These are phyloP conservation scores for Saksenaea oblongispora DNA, from an alignment of 371 early-diverging fungal species.

Conservation along the genomic window DNA sequence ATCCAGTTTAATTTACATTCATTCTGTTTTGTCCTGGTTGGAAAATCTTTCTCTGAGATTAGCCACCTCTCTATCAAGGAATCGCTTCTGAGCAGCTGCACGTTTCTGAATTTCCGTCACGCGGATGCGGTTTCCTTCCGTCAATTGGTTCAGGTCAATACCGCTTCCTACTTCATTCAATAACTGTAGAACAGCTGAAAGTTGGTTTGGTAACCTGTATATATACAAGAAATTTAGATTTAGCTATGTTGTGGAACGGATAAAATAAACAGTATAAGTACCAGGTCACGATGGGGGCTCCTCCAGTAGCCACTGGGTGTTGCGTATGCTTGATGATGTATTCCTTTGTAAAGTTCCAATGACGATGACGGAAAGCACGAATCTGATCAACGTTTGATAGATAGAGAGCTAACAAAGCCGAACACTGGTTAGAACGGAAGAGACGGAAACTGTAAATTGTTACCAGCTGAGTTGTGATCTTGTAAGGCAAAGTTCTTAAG, in stretches of 20 bases:
- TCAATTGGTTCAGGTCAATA: conserved; percentile 44
- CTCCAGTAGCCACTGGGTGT: conserved; percentile 75
- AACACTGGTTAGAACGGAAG: background rate
- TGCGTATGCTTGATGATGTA: conserved; percentile 79
- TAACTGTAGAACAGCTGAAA: conserved; percentile 60
- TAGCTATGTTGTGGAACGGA: background rate
- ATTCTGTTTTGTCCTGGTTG: conserved; percentile 5
- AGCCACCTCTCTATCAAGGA: conserved; percentile 65
- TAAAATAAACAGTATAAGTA: conserved; percentile 10
- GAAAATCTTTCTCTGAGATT: conserved; percentile 42
- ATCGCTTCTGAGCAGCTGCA: conserved; percentile 61
- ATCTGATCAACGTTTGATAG: conserved; percentile 82
- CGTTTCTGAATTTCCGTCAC: conserved; percentile 58
- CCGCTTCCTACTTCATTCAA: conserved; percentile 54
- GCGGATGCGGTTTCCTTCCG: conserved; percentile 50
- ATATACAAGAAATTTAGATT: background rate
- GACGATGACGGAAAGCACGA: conserved; percentile 82
- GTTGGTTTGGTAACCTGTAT: conserved; percentile 75
- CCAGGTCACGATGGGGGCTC: conserved; percentile 63
- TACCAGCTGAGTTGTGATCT: conserved; percentile 54
- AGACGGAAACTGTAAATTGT: conserved; percentile 2
- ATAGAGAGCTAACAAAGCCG: conserved; percentile 53
- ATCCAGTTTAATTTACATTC: background rate
- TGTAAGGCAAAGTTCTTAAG: conserved; percentile 53
- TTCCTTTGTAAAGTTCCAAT: conserved; percentile 88